Evolutionary conservation across 805 yeast species (phyloP), one percentile per base, ranked within the genome.

Genomic region (Sungouiozyma intestinalis): DNA sequence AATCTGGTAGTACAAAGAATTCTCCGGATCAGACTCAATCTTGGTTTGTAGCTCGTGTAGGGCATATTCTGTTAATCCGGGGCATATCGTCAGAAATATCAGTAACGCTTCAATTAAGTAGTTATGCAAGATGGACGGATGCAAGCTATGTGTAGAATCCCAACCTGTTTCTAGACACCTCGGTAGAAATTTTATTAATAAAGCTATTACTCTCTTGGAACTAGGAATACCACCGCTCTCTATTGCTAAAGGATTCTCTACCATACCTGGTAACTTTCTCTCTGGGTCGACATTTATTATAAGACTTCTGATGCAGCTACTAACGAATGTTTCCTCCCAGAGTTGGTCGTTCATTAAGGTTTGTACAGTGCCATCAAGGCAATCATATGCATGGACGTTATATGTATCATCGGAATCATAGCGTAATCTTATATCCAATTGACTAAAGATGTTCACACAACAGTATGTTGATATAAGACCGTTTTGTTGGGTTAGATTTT

Each of bases 381-480:
- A 63, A 17, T 65, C 52, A 7, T 52, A 33, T 11, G 55, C 57
- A 15, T 47, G 57, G 2, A 62, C 38, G 48, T 53, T 66, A 39
- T 41, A 68, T 47, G 53, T 44, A 3, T 55, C 36, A 3, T 64
- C 59, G 0, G 63, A 42, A 15, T 61, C 60, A 9, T 75, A 72
- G 53, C 77, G 58, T 51, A 86, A 76, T 16, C 96, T 69, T 33
- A 88, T 64, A 58, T 90, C 98, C 4, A 81, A 72, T 42, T 72
- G 72, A 33, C 77, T 66, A 53, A 92, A 85, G 16, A 81, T 71
- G 60, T 92, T 88, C 65, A 78, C 85, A 14, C 79, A 62, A 58
- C 86, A 81, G 48, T 70, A 77, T 0, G 85, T 78, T 17, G 62
- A 57, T 17, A 58, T 55, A 6, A 24, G 11, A 7, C 29, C 29